These are phyloP conservation scores for Penicillium sp. DNA, from an alignment of 2,329 filamentous ascomycete genomes.

Conservation along the genomic window DNA sequence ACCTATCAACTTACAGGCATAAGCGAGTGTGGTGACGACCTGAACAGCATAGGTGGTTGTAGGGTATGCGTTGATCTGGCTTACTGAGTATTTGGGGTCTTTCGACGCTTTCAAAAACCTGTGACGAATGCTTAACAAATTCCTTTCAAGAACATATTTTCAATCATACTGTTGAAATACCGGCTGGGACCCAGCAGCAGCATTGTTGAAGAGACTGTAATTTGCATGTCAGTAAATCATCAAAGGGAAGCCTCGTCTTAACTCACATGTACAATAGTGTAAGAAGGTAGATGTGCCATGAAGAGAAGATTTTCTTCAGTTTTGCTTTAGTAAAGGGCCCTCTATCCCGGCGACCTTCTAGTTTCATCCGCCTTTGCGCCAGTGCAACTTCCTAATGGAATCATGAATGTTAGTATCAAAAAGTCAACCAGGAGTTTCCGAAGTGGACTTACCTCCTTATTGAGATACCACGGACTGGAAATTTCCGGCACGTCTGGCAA, in stretches of 20 bases:
- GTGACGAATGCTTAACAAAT: background rate
- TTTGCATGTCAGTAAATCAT: background rate
- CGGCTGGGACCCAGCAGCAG: slow-evolving; percentile 48
- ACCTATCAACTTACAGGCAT: slow-evolving; percentile 48
- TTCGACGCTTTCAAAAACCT: slow-evolving; percentile 34
- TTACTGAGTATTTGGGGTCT: slow-evolving; percentile 43
- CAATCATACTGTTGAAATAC: slow-evolving; percentile 49
- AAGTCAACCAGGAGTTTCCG: background rate
- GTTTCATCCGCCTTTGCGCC: slow-evolving; percentile 48
- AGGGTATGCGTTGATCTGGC: slow-evolving; percentile 52
- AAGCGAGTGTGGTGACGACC: slow-evolving; percentile 57
- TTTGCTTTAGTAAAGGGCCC: slow-evolving; percentile 50
- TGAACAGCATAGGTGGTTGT: slow-evolving; percentile 56
- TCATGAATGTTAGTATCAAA: background rate
- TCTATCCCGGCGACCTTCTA: slow-evolving; percentile 46
- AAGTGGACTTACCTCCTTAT: slow-evolving; percentile 28
- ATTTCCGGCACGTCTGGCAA: slow-evolving; percentile 52
- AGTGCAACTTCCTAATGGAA: slow-evolving; percentile 40
- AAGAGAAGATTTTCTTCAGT: slow-evolving; percentile 57
- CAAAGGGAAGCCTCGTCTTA: no score
- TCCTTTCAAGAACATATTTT: background rate
- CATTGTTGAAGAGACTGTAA: slow-evolving; percentile 57
- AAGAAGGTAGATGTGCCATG: slow-evolving; percentile 62
- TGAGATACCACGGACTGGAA: slow-evolving; percentile 48
- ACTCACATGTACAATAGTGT: slow-evolving; percentile 54